Percentiles rank a stretch among this genome's conserved stretches.
These are phyloP conservation scores for Russula sp. DNA, from an alignment of 768 basidiomycete species.

Conservation along the genomic window DNA sequence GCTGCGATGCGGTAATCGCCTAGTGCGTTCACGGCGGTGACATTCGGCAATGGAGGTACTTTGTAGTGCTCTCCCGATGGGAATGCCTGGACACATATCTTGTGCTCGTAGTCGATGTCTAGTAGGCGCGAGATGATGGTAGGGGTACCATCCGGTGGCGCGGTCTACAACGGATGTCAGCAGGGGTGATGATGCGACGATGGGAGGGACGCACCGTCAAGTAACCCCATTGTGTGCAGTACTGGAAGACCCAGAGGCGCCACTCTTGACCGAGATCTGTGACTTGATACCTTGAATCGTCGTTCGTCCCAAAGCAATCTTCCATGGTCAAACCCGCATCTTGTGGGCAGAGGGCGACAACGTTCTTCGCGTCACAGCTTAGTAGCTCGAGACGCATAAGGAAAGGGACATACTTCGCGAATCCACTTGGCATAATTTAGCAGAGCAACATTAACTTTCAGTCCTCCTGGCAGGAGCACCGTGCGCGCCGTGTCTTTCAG, in stretches of 20 bases:
- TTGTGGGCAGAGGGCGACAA: slow-evolving; percentile 20
- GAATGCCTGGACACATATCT: slow-evolving; percentile 68
- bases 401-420: slow-evolving; percentile 45
- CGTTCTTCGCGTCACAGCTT: slow-evolving; percentile 11
- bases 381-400: background rate
- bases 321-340: slow-evolving; percentile 42
- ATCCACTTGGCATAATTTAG: slow-evolving; percentile 75
- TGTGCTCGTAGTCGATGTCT: slow-evolving; percentile 63
- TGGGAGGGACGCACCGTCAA: slow-evolving; percentile 52
- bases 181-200: background rate
- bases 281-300: slow-evolving; percentile 56
- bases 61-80: slow-evolving; percentile 69
- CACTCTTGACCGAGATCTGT: slow-evolving; percentile 66
- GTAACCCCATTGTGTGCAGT: slow-evolving; percentile 95
- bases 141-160: slow-evolving; percentile 63
- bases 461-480: background rate
- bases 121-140: slow-evolving; percentile 76
- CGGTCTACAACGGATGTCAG: slow-evolving; percentile 41
- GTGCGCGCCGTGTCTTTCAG: background rate
- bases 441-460: slow-evolving; percentile 49
- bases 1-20: slow-evolving; percentile 82
- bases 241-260: slow-evolving; percentile 88
- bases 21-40: slow-evolving; percentile 73
- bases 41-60: slow-evolving; percentile 70
- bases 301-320: slow-evolving; percentile 82